These are phyloP conservation scores for Coemansia sp. DNA, from an alignment of 192 early-diverging fungal species.

Conservation along the genomic window DNA sequence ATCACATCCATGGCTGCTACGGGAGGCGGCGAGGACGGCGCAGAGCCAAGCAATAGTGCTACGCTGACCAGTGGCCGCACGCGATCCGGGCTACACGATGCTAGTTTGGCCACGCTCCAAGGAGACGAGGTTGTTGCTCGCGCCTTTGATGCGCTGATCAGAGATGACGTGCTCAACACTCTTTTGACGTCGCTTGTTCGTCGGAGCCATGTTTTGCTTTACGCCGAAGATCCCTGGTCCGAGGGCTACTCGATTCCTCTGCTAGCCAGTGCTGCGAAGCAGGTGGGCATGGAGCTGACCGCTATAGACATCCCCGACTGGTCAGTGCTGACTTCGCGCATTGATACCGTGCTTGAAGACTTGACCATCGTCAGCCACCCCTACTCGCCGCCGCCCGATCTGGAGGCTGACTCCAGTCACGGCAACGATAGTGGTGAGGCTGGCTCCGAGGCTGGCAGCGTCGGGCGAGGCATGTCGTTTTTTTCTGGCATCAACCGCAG, in stretches of 20 bases:
- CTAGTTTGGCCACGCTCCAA: neutral
- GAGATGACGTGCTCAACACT: slow-evolving; percentile 34
- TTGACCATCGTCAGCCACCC: slow-evolving; percentile 55
- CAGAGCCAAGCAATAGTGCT: neutral
- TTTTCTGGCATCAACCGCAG: slow-evolving; percentile 45
- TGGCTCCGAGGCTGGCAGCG: neutral
- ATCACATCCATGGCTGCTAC: neutral
- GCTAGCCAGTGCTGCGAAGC: slow-evolving; percentile 10
- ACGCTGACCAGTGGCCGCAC: neutral
- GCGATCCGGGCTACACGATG: neutral
- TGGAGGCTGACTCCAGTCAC: slow-evolving; percentile 13
- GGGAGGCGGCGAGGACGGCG: slow-evolving; percentile 8
- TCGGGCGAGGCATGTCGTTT: slow-evolving; percentile 41
- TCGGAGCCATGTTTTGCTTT: slow-evolving; percentile 44
- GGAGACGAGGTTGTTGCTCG: slow-evolving; percentile 5
- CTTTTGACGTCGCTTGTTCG: slow-evolving; percentile 35
- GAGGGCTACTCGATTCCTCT: slow-evolving; percentile 50
- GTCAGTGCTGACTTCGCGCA: slow-evolving; percentile 42
- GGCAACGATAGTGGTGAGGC: neutral
- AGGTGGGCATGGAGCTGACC: slow-evolving; percentile 24
- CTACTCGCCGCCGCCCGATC: slow-evolving; percentile 50
- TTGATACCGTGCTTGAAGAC: slow-evolving; percentile 50
- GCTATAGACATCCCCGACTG: slow-evolving; percentile 51
- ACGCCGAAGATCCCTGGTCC: slow-evolving; percentile 52
- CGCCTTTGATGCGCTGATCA: slow-evolving; percentile 30